phyloP scores from a whole-genome alignment of 495 filamentous ascomycete genomes.

The Aspergillus leporis region DNA sequence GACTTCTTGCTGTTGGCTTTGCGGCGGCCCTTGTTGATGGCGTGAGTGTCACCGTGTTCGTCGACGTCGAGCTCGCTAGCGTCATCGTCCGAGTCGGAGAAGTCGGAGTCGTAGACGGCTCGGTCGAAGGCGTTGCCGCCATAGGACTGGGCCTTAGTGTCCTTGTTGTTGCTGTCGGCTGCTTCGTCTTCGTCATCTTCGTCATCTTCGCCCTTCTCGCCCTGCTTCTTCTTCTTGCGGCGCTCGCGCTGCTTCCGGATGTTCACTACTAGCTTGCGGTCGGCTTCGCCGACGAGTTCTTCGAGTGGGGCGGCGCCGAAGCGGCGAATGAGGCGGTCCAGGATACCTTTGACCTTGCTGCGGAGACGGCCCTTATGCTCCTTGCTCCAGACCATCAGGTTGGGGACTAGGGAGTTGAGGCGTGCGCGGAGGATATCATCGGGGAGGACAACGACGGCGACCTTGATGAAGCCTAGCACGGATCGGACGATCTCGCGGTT shows the following conservation, averaged over 20 bases:
- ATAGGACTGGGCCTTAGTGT: constrained; percentile 25
- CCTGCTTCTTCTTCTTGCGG: constrained; percentile 75
- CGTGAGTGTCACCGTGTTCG: constrained; percentile 37
- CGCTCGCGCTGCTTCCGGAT: constrained; percentile 92
- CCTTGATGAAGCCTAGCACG: constrained; percentile 94
- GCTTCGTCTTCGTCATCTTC: constrained; percentile 42
- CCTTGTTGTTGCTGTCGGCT: constrained; percentile 22
- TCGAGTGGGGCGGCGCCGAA: constrained; percentile 83
- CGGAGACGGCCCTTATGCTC: constrained; percentile 96
- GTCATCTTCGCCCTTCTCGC: constrained; percentile 51
- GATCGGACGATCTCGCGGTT: constrained; percentile 94
- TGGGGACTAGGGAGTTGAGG: constrained; percentile 73
- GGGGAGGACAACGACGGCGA: constrained; percentile 83
- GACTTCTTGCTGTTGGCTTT: constrained; percentile 36
- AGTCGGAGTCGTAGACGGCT: constrained; percentile 87
- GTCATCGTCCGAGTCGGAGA: constrained; percentile 66
- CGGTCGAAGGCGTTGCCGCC: constrained; percentile 95
- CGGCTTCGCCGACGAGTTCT: constrained; percentile 68
- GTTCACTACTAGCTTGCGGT: constrained; percentile 86
- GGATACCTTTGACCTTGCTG: constrained; percentile 94
- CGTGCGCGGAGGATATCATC: constrained; percentile 71
- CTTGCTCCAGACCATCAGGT: constrained; percentile 92
- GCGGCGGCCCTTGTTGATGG: constrained; percentile 37
- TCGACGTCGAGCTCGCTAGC: constrained; percentile 60
- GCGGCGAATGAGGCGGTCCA: constrained; percentile 87